Base-by-base conservation (phyloP, 2,329 filamentous ascomycete species). In the Exserohilum turcica region DNA sequence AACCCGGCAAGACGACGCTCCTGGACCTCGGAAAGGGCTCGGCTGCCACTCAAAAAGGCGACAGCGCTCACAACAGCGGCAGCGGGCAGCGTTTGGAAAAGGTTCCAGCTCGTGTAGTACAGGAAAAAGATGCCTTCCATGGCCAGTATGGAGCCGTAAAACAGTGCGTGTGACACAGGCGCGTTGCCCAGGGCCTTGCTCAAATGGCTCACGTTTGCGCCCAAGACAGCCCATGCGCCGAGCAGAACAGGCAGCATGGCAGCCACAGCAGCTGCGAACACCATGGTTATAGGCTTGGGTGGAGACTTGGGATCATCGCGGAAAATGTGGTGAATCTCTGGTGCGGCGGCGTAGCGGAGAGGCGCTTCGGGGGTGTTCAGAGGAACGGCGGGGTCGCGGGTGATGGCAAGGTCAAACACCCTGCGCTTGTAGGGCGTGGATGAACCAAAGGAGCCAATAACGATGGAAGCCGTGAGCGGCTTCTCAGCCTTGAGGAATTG, bases 101-200 rank as follows among this genome's bases (percentile, higher is more conserved):
- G 81, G 70, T 88, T 96, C 92, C 93, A 97, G 70, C 79, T 85
- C 47, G 84, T 88, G 78, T 97, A 97, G 82, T 99, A 99, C 62
- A 96, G 78, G 80, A 94, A 93, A 78, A 99, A 97, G 51, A 96
- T 86, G 13, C 84, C 89, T 76, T 99, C 94, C 80, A 99, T 90
- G 18, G 87, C 86, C 33, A 96, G 57, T 50, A 99, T 86, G 5
- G 92, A 96, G 45, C 89, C 90, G 64, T 95, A 89, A 80, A 97
- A 99, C 29, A 92, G 75, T 27, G 80, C 80, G 73, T 99, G 93
- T 5, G 93, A 88, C 37, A 96, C 65, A 2, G 94, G 93, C 1
- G 91, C 90, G 18, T 84, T 80, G 52, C 84, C 79, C 44, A 97
- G 77, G 7, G 94, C 93, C 72, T 89, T 88, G 46, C 84, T 75